Percentiles rank a stretch among this genome's conserved stretches.
Conservation (phyloP, 306 rosid genomes). For the Quercus alba region DNA sequence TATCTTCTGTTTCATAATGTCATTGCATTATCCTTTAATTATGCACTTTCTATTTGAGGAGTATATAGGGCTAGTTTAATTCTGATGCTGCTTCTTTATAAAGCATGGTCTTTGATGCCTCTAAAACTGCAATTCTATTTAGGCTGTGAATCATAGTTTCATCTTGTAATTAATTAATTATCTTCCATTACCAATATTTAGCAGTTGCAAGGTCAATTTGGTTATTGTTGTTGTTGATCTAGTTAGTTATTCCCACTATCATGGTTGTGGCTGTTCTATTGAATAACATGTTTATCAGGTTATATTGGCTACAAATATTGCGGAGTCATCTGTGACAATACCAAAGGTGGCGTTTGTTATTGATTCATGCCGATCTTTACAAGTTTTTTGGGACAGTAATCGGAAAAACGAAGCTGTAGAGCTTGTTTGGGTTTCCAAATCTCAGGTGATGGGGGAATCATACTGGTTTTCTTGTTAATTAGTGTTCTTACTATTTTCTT, state of each 20-base stretch:
- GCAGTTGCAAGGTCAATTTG: not conserved
- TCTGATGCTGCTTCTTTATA: not conserved
- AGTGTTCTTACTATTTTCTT: not conserved
- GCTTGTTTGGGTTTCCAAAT: constrained; percentile 89
- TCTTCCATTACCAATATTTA: not conserved
- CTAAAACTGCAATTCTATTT: not conserved
- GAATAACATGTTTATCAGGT: constrained; percentile 44
- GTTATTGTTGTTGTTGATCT: not conserved
- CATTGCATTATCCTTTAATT: not conserved
- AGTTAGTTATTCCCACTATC: not conserved
- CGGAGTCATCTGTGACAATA: constrained; percentile 92
- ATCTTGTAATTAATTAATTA: not conserved
- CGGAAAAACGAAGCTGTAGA: constrained; percentile 52
- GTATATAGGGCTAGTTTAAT: not conserved
- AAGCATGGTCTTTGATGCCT: not conserved
- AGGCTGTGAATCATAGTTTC: not conserved
- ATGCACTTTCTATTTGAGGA: not conserved
- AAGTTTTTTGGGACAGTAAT: constrained; percentile 65
- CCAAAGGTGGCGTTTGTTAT: constrained; percentile 90
- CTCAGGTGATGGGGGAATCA: constrained; percentile 60
- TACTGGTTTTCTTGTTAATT: constrained; percentile 16
- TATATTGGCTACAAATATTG: constrained; percentile 89
- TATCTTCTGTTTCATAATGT: not conserved
- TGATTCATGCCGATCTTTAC: constrained; percentile 86
- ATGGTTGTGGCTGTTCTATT: constrained; percentile 13